Evolutionary conservation across 805 yeast genomes (phyloP).

Genomic region (Hanseniaspora mollemarum): DNA sequence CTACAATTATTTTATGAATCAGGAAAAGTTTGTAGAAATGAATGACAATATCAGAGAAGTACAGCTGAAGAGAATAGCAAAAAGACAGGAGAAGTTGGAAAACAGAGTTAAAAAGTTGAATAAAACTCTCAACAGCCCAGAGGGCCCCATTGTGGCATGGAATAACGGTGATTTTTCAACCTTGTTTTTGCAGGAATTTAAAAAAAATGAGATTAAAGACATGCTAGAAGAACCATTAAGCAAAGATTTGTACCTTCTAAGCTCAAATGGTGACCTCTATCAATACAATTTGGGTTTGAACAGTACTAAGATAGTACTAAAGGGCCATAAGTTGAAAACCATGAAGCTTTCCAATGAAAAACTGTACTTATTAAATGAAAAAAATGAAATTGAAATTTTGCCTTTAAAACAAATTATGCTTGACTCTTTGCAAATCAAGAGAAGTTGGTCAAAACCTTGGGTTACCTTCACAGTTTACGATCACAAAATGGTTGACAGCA

Average conservation of each 20-base stretch:
- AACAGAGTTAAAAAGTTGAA: constrained; percentile 16
- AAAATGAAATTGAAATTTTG: constrained; percentile 24
- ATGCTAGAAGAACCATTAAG: constrained; percentile 29
- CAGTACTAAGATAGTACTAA: constrained; percentile 32
- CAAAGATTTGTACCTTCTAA: constrained; percentile 38
- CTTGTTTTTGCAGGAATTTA: constrained; percentile 24
- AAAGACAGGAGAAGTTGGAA: constrained; percentile 21
- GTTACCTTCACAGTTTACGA: constrained; percentile 20
- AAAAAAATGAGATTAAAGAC: constrained; percentile 47
- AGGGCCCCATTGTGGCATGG: constrained; percentile 19
- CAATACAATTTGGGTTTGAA: constrained; percentile 45
- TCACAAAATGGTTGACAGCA: constrained; percentile 18
- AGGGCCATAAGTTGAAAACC: constrained; percentile 36
- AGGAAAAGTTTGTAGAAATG: constrained; percentile 13
- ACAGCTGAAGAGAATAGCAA: constrained; percentile 18
- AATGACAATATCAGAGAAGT: constrained; percentile 19
- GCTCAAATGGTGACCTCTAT: constrained; percentile 57
- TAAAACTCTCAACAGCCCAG: background rate
- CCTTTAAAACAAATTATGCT: constrained; percentile 21
- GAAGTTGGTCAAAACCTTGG: constrained; percentile 25
- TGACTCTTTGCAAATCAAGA: constrained; percentile 14
- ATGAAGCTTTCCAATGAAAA: constrained; percentile 45
- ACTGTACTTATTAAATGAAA: constrained; percentile 37
- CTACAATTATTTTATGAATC: constrained; percentile 7
- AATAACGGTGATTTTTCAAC: constrained; percentile 11